Evolutionary conservation across 2,329 filamentous ascomycete genomes (phyloP).

Genomic region (Sclerotinia trifoliorum): DNA sequence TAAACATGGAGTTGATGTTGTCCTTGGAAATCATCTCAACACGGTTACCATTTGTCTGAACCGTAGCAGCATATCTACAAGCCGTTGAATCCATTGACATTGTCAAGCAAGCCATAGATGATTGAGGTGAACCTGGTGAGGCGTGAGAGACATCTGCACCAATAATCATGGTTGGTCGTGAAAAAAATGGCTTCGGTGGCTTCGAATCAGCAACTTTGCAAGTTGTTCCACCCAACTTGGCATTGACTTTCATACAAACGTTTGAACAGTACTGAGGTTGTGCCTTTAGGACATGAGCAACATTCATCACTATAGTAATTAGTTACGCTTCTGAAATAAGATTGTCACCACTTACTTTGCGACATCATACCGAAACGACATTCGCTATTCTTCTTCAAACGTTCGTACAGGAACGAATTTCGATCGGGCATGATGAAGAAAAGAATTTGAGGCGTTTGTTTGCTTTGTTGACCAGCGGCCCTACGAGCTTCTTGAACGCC

Average conservation of each 20-base stretch:
- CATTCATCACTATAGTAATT: constrained; percentile 60
- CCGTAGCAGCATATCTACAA: constrained; percentile 74
- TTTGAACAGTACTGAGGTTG: constrained; percentile 88
- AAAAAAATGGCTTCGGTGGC: constrained; percentile 43
- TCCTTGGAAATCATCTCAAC: constrained; percentile 71
- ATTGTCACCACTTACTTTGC: constrained; percentile 51
- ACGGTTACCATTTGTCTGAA: constrained; percentile 79
- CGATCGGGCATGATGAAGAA: constrained; percentile 75
- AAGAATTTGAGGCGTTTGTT: constrained; percentile 64
- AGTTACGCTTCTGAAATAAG: not conserved
- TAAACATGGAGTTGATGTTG: constrained; percentile 67
- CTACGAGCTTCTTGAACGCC: constrained; percentile 26
- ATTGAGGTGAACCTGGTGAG: constrained; percentile 61
- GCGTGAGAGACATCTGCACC: constrained; percentile 86
- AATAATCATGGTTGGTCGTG: constrained; percentile 72
- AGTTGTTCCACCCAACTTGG: constrained; percentile 86
- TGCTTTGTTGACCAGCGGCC: constrained; percentile 28
- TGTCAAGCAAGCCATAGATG: constrained; percentile 86
- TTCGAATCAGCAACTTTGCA: constrained; percentile 41
- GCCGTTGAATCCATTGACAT: constrained; percentile 71
- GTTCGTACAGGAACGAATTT: constrained; percentile 71
- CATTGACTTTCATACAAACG: constrained; percentile 94
- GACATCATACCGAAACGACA: constrained; percentile 80
- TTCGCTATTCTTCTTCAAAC: constrained; percentile 86
- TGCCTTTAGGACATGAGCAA: constrained; percentile 64